Conservation (phyloP, 1,284 basidiomycete species). For the Tranzscheliella williamsii region DNA sequence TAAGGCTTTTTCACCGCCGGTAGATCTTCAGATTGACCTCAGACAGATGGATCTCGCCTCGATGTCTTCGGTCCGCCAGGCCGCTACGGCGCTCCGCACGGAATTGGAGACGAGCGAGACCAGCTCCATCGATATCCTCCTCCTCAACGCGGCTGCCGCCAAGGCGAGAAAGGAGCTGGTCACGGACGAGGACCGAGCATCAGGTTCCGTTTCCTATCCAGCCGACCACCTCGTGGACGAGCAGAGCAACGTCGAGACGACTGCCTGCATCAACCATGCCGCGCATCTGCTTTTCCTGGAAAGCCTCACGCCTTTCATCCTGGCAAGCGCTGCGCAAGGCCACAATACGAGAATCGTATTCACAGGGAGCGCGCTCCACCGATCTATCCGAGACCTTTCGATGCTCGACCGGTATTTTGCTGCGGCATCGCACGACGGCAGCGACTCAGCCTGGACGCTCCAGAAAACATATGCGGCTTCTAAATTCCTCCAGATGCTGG, state of each 20-base stretch:
- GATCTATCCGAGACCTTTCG: constrained; percentile 13
- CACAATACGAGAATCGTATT: constrained; percentile 39
- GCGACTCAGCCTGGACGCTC: constrained; percentile 10
- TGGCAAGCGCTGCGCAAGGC: constrained; percentile 9
- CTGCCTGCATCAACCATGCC: constrained; percentile 41
- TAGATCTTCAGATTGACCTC: constrained; percentile 2
- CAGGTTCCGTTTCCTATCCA: neutral
- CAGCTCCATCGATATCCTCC: constrained; percentile 17
- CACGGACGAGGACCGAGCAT: constrained; percentile 7
- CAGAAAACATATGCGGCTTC: constrained; percentile 32
- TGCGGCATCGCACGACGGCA: constrained; percentile 2
- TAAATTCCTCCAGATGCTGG: constrained; percentile 43
- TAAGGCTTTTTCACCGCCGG: neutral
- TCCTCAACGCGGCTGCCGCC: constrained; percentile 39
- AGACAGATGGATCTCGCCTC: constrained; percentile 22
- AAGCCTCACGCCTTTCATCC: constrained; percentile 13
- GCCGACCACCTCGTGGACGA: constrained; percentile 12
- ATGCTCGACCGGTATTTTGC: constrained; percentile 18
- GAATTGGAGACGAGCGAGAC: constrained; percentile 1
- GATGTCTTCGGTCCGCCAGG: constrained; percentile 20
- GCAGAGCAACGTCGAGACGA: constrained; percentile 19
- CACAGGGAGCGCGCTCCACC: constrained; percentile 36
- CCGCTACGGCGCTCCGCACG: constrained; percentile 11
- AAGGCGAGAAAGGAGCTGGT: constrained; percentile 14
- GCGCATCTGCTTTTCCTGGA: constrained; percentile 38